Percentiles rank a stretch among this genome's conserved stretches.
These are phyloP conservation scores for Paraconiothyrium brasiliense DNA, from an alignment of 2,329 filamentous ascomycete genomes.

Conservation along the genomic window DNA sequence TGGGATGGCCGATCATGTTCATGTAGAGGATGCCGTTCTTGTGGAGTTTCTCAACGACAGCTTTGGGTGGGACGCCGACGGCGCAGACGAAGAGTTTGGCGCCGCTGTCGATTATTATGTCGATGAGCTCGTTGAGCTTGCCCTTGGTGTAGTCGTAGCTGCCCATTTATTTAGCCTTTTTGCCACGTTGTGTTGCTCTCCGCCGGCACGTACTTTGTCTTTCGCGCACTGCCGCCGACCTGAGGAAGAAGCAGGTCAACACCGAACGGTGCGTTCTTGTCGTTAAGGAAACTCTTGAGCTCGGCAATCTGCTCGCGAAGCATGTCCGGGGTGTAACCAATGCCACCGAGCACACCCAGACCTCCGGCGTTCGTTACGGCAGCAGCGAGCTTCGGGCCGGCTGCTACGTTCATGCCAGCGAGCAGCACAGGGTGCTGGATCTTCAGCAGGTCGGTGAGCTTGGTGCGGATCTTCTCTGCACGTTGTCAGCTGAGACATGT, in stretches of 20 bases:
- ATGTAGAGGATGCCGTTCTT: slow-evolving; percentile 89
- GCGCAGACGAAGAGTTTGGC: slow-evolving; percentile 96
- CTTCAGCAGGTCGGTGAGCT: slow-evolving; percentile 93
- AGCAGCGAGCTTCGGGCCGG: slow-evolving; percentile 93
- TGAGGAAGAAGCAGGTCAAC: slow-evolving; percentile 94
- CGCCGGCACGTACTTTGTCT: slow-evolving; percentile 76
- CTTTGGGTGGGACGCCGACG: slow-evolving; percentile 89
- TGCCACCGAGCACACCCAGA: slow-evolving; percentile 94
- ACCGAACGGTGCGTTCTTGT: slow-evolving; percentile 95
- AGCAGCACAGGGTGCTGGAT: slow-evolving; percentile 97
- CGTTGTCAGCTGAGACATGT: slow-evolving; percentile 37
- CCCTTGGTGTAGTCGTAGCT: slow-evolving; percentile 99
- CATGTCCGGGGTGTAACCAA: slow-evolving; percentile 97
- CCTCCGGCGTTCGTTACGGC: slow-evolving; percentile 97
- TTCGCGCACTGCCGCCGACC: slow-evolving; percentile 91
- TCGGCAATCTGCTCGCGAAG: slow-evolving; percentile 93
- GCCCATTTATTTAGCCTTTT: slow-evolving; percentile 19
- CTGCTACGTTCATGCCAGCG: slow-evolving; percentile 99
- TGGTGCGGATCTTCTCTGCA: slow-evolving; percentile 86
- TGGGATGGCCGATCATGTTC: slow-evolving; percentile 77
- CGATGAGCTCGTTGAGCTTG: slow-evolving; percentile 89
- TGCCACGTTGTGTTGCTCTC: background rate
- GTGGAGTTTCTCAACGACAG: slow-evolving; percentile 90
- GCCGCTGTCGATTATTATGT: slow-evolving; percentile 91
- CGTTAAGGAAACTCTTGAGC: slow-evolving; percentile 84